Evolutionary conservation across 495 filamentous ascomycete species (phyloP), one percentile per base, ranked within the genome.

Genomic region (Terfezia claveryi): DNA sequence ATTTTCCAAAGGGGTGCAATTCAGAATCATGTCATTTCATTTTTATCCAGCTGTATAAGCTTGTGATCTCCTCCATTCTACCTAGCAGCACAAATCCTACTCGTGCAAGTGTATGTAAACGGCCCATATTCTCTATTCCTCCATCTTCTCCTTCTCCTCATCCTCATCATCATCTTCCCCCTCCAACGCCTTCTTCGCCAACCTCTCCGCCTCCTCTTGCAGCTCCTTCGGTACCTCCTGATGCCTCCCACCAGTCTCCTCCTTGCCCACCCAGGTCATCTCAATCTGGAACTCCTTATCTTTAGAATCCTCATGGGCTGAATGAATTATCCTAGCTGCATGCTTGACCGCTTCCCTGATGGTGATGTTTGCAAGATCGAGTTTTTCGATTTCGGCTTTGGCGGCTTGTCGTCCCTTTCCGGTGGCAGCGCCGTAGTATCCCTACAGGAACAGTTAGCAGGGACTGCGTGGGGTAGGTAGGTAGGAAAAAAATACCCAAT

Each of bases 221-320:
- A 96, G 68, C 55, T 81, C 81, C 71, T 82, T 85, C 55, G 91
- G 91, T 49, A 98, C 91, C 67, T 88, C 85, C 68, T 86, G 77
- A 64, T 98, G 91, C 57, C 76, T 78, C 23, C 63, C 63, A 52
- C 56, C 59, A 10, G 61, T 59, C 36, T 54, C 62, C 49, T 77
- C 62, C 20, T 75, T 77, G 68, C 85, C 92, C 61, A 96, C 81
- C 91, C 91, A 98, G 58, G 83, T 87, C 91, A 98, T 94, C 74
- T 98, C 91, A 37, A 98, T 72, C 75, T 98, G 92, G 61, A 96
- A 96, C 37, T 98, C 92, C 73, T 96, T 98, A 70, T 98, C 91
- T 65, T 80, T 80, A 1, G 38, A 37, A 65, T 98, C 91, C 66
- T 94, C 87, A 67, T 98, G 91, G 51, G 91, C 87, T 52, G 93